phyloP scores from a whole-genome alignment of 495 filamentous ascomycete genomes.

The Neurospora sp. region DNA sequence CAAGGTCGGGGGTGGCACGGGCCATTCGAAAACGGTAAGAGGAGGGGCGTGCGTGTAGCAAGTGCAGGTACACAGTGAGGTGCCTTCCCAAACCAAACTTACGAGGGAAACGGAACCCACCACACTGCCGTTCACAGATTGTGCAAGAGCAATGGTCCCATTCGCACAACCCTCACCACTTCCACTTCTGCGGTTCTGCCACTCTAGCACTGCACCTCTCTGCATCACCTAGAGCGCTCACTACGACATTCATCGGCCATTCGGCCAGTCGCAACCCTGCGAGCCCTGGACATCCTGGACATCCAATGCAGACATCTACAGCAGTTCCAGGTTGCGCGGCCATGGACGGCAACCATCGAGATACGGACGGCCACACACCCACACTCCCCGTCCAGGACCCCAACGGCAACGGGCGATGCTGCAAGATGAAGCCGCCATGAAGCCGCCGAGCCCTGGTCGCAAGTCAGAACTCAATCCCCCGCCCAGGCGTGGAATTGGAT shows the following conservation, averaged over 20 bases:
- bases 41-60: not conserved
- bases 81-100: not conserved
- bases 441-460: not conserved
- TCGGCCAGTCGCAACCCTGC: not conserved
- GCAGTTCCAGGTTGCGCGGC: not conserved
- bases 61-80: not conserved
- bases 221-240: not conserved
- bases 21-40: not conserved
- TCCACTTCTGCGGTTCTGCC: not conserved
- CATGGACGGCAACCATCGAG: not conserved
- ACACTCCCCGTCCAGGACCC: not conserved
- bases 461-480: not conserved
- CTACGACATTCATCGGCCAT: not conserved
- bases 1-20: not conserved
- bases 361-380: not conserved
- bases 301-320: not conserved
- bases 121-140: not conserved
- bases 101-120: not conserved
- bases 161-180: not conserved
- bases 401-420: not conserved
- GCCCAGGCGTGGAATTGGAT: not conserved
- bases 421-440: not conserved
- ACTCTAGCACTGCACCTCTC: not conserved
- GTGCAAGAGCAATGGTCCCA: not conserved
- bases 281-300: not conserved